Percentiles rank a stretch among this genome's conserved stretches.
phyloP scores from a whole-genome alignment of 2,329 filamentous ascomycete species.

The Aspergillus nomiae region DNA sequence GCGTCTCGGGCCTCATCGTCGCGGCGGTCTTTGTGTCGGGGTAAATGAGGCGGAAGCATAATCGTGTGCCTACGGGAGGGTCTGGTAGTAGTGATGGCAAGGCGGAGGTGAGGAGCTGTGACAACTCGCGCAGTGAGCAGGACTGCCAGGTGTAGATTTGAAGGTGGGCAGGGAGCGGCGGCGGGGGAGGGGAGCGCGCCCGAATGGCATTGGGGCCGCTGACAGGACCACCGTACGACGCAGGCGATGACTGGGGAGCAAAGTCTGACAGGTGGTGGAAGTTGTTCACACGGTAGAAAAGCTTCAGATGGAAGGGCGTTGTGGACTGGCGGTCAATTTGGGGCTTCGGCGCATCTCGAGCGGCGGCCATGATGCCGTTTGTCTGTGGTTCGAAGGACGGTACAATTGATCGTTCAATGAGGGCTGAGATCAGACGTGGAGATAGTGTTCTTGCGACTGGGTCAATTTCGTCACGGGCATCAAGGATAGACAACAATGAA shows the following conservation, averaged over 20 bases:
- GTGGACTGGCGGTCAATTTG: constrained; percentile 69
- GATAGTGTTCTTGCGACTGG: background rate
- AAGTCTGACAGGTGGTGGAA: constrained; percentile 63
- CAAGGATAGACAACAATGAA: background rate
- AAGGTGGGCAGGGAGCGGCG: constrained; percentile 66
- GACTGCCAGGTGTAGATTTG: constrained; percentile 84
- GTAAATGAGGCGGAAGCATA: constrained; percentile 86
- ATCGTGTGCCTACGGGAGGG: constrained; percentile 75
- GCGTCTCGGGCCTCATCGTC: constrained; percentile 41
- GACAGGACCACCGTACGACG: constrained; percentile 25
- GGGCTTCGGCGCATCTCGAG: constrained; percentile 32
- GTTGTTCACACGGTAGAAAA: constrained; percentile 75
- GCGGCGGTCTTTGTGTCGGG: constrained; percentile 63
- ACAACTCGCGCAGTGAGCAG: constrained; percentile 79
- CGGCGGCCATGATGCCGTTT: constrained; percentile 20
- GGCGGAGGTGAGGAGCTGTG: constrained; percentile 71
- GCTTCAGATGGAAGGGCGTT: constrained; percentile 79
- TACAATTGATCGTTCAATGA: background rate
- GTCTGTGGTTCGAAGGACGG: background rate
- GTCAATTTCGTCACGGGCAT: background rate
- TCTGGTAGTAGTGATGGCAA: constrained; percentile 70
- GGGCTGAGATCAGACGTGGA: background rate
- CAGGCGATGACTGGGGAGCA: constrained; percentile 29
- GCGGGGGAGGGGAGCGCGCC: constrained; percentile 53
- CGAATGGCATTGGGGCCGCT: constrained; percentile 46